phyloP scores from a whole-genome alignment of 129 eudicot genomes.

The Escallonia herrerae region DNA sequence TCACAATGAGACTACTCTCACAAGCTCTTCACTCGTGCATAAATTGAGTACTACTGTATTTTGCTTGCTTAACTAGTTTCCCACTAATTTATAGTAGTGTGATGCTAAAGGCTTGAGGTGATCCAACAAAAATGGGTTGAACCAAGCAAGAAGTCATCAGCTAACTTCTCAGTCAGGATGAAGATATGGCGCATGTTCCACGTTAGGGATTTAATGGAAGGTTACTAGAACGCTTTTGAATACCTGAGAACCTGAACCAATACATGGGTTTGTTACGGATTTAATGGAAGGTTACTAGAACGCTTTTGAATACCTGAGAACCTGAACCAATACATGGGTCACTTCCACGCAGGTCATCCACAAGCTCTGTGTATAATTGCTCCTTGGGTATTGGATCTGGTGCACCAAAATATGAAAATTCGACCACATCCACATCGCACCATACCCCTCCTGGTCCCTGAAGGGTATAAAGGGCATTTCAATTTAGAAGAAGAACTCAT shows the following conservation, averaged over 20 bases:
- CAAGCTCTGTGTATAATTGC: slow-evolving; percentile 82
- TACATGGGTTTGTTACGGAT: too few relatives aligned
- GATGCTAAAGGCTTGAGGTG: too few relatives aligned
- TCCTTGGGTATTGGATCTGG: slow-evolving; percentile 84
- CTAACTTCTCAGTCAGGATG: too few relatives aligned
- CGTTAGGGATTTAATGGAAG: neutral
- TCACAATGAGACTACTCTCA: too few relatives aligned
- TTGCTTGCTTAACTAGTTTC: too few relatives aligned
- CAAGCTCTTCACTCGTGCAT: too few relatives aligned
- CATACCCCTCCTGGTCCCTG: slow-evolving; percentile 99
- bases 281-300: neutral
- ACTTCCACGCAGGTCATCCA: slow-evolving; percentile 95
- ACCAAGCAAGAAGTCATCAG: too few relatives aligned
- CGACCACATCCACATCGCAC: slow-evolving; percentile 97
- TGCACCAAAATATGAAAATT: slow-evolving; percentile 89
- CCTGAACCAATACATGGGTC: slow-evolving; percentile 91
- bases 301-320: slow-evolving; percentile 58
- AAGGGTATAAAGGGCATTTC: neutral
- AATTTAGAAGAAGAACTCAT: too few relatives aligned
- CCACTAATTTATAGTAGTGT: too few relatives aligned
- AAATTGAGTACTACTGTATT: too few relatives aligned
- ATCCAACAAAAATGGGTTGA: too few relatives aligned
- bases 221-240: neutral
- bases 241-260: slow-evolving; percentile 99
- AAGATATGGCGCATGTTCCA: too few relatives aligned